These are phyloP conservation scores for Yamadazyma mexicana DNA, from an alignment of 1,139 yeast genomes.

Conservation along the genomic window DNA sequence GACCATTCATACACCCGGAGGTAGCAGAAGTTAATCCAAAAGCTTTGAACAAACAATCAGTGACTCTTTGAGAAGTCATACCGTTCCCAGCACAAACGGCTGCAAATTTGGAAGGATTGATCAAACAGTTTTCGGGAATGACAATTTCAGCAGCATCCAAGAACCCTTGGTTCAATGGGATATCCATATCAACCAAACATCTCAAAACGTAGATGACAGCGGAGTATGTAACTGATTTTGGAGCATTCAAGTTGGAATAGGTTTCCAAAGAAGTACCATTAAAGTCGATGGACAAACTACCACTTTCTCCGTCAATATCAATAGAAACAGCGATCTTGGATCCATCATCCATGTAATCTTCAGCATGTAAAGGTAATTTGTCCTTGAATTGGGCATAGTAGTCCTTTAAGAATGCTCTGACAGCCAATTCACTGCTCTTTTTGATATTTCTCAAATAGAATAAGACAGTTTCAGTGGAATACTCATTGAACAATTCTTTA, in stretches of 20 bases:
- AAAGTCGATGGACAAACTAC: constrained; percentile 58
- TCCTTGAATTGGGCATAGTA: constrained; percentile 29
- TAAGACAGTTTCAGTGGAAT: constrained; percentile 31
- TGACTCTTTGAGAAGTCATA: constrained; percentile 47
- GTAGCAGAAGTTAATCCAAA: constrained; percentile 45
- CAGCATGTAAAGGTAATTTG: constrained; percentile 39
- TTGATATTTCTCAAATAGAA: constrained; percentile 45
- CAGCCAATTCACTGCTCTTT: constrained; percentile 41
- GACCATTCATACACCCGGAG: constrained; percentile 37
- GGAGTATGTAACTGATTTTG: constrained; percentile 41
- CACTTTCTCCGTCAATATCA: constrained; percentile 38
- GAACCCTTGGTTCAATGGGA: constrained; percentile 49
- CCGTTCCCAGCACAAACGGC: constrained; percentile 53
- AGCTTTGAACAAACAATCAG: constrained; percentile 33
- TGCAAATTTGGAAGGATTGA: constrained; percentile 42
- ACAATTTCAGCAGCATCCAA: constrained; percentile 38
- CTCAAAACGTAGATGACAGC: constrained; percentile 45
- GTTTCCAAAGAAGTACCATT: constrained; percentile 48
- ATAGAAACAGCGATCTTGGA: constrained; percentile 48
- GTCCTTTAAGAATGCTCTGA: constrained; percentile 40
- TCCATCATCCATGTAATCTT: constrained; percentile 64
- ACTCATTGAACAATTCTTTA: constrained; percentile 32
- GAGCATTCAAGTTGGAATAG: constrained; percentile 44
- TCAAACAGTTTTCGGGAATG: constrained; percentile 37
- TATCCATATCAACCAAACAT: constrained; percentile 43